Evolutionary conservation across 441 rosid species (phyloP).

Genomic region (Rhodomyrtus psidioides): DNA sequence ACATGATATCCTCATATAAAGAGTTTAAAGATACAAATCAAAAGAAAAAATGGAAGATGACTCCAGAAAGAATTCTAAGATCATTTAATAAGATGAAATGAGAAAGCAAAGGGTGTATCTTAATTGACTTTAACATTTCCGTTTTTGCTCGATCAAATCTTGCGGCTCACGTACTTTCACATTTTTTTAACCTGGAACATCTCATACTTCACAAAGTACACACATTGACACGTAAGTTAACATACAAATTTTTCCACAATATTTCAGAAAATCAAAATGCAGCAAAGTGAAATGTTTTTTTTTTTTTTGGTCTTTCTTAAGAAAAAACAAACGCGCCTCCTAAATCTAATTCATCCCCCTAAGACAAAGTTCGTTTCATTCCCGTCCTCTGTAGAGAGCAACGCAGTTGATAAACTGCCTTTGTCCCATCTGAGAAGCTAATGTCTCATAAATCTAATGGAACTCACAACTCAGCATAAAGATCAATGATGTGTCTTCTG

Average conservation of each 20-base stretch:
- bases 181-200: not conserved
- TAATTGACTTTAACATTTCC: not conserved
- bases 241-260: not conserved
- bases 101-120: not conserved
- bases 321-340: not conserved
- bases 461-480: not conserved
- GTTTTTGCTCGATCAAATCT: not conserved
- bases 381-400: not conserved
- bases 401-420: not conserved
- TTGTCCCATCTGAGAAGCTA: not conserved
- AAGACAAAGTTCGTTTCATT: not conserved
- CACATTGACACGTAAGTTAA: not conserved
- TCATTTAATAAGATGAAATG: not conserved
- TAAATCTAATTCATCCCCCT: not conserved
- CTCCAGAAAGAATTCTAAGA: not conserved
- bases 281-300: not conserved
- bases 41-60: not conserved
- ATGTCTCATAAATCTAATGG: not conserved
- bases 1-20: not conserved
- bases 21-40: not conserved
- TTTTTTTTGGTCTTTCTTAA: not conserved
- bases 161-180: not conserved
- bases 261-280: not conserved
- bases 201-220: not conserved
- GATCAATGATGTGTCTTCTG: not conserved